A percentile compares a stretch with the other conserved stretches of the same genome.
These are phyloP conservation scores for Rhodosporidiobolus odoratus DNA, from an alignment of 768 basidiomycete genomes.

Conservation along the genomic window DNA sequence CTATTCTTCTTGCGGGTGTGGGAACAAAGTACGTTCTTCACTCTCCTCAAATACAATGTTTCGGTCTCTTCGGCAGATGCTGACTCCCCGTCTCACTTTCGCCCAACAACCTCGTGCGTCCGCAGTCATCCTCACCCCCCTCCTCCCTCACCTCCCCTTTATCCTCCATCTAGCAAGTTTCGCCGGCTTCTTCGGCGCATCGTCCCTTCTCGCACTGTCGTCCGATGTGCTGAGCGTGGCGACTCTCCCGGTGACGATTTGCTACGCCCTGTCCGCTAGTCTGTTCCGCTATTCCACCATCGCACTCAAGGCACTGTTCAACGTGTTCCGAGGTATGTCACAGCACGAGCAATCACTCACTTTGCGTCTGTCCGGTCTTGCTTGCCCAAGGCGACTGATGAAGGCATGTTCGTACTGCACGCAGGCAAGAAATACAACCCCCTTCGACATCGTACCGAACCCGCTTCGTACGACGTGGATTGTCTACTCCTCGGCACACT, in stretches of 20 bases:
- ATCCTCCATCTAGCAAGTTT: constrained; percentile 45
- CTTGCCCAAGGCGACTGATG: not conserved
- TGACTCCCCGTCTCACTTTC: not conserved
- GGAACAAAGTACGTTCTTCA: constrained; percentile 58
- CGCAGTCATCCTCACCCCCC: constrained; percentile 30
- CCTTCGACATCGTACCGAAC: constrained; percentile 77
- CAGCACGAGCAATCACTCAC: too few relatives aligned
- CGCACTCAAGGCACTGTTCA: constrained; percentile 67
- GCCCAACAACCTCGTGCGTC: constrained; percentile 19
- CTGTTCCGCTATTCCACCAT: constrained; percentile 61
- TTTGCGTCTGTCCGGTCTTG: not conserved
- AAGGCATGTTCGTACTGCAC: not conserved
- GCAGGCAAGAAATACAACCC: constrained; percentile 83
- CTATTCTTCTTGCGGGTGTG: constrained; percentile 62
- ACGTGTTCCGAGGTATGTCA: constrained; percentile 73
- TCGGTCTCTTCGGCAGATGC: too few relatives aligned
- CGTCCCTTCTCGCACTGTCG: constrained; percentile 61
- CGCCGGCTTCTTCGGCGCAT: constrained; percentile 49
- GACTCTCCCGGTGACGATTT: constrained; percentile 63
- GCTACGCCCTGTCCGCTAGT: constrained; percentile 59
- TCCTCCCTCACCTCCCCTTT: constrained; percentile 46
- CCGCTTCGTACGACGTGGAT: constrained; percentile 85
- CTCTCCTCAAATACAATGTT: too few relatives aligned
- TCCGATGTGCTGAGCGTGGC: constrained; percentile 60
- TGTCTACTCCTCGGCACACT: constrained; percentile 92